A percentile compares a stretch with the other conserved stretches of the same genome.
phyloP scores from a whole-genome alignment of 1,284 basidiomycete species.

The Moniliella sp. region DNA sequence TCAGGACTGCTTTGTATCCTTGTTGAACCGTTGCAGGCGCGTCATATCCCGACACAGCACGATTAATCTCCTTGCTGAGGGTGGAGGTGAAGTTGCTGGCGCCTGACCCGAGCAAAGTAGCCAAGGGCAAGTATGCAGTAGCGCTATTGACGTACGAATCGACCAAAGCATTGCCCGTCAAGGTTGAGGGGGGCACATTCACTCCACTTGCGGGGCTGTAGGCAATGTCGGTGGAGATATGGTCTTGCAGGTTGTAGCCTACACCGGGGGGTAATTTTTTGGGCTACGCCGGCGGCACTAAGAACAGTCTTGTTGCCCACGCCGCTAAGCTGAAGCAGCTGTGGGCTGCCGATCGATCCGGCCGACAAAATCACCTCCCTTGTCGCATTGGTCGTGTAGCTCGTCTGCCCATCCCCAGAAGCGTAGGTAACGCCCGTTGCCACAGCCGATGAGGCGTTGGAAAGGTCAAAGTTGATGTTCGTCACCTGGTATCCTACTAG shows the following conservation, averaged over 20 bases:
- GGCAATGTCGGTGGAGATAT: slow-evolving; percentile 18
- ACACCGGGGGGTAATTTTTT: slow-evolving; percentile 38
- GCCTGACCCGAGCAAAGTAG: slow-evolving; percentile 7
- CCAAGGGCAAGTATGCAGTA: slow-evolving; percentile 18
- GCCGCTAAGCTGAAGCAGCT: slow-evolving; percentile 40
- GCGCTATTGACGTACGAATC: slow-evolving; percentile 17
- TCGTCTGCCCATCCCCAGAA: slow-evolving; percentile 5
- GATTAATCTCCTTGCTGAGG: slow-evolving; percentile 19
- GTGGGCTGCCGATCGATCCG: slow-evolving; percentile 36
- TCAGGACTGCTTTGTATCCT: slow-evolving; percentile 48
- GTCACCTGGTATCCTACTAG: slow-evolving; percentile 18
- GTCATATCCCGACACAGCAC: slow-evolving; percentile 36
- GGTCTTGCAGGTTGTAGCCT: slow-evolving; percentile 42
- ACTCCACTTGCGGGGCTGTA: slow-evolving; percentile 9
- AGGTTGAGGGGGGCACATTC: slow-evolving; percentile 5
- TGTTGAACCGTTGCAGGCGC: slow-evolving; percentile 41
- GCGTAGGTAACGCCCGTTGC: slow-evolving; percentile 18
- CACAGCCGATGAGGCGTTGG: slow-evolving; percentile 2
- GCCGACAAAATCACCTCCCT: slow-evolving; percentile 23
- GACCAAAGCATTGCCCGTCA: slow-evolving; percentile 6
- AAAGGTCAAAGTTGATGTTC: slow-evolving; percentile 9
- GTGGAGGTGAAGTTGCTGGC: too few relatives aligned
- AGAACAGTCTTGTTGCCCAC: slow-evolving; percentile 38
- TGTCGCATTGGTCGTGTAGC: slow-evolving; percentile 13
- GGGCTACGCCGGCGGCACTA: slow-evolving; percentile 35